A percentile compares a stretch with the other conserved stretches of the same genome.
Conservation (phyloP, 2,329 filamentous ascomycete genomes). For the Colletotrichum sp. region DNA sequence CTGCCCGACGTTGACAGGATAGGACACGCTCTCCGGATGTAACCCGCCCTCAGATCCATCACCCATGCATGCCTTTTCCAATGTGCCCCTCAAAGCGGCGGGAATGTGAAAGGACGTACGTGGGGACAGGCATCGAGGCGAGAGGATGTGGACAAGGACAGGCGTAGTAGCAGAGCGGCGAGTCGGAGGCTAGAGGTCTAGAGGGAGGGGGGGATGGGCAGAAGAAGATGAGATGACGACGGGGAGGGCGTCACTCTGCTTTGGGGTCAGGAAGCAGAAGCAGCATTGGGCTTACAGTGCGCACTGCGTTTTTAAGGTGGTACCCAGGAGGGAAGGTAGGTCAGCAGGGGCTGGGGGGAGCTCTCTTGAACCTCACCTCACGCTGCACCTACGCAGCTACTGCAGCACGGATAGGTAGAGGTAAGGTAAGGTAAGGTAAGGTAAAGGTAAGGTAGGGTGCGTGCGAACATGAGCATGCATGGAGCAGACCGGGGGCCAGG, state of each 20-base stretch:
- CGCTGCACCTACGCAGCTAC: too few species aligned
- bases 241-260: not conserved
- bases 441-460: slow-evolving; percentile 11
- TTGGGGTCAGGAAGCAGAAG: not conserved
- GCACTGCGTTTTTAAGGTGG: not conserved
- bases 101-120: not conserved
- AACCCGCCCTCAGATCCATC: not conserved
- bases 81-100: not conserved
- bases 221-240: not conserved
- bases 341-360: too few species aligned
- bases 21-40: slow-evolving; percentile 9
- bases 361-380: too few species aligned
- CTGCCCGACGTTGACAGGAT: not conserved
- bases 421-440: not conserved
- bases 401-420: not conserved
- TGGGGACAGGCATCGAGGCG: not conserved
- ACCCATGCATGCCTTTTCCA: not conserved
- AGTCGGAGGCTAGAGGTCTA: not conserved
- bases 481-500: not conserved
- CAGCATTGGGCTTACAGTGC: not conserved
- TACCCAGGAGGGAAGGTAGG: too few species aligned
- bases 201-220: not conserved
- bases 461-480: not conserved
- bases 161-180: not conserved
- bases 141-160: not conserved